phyloP scores from a whole-genome alignment of 352 stramenopile genomes.

The Thalassiosira livingstoniorum region DNA sequence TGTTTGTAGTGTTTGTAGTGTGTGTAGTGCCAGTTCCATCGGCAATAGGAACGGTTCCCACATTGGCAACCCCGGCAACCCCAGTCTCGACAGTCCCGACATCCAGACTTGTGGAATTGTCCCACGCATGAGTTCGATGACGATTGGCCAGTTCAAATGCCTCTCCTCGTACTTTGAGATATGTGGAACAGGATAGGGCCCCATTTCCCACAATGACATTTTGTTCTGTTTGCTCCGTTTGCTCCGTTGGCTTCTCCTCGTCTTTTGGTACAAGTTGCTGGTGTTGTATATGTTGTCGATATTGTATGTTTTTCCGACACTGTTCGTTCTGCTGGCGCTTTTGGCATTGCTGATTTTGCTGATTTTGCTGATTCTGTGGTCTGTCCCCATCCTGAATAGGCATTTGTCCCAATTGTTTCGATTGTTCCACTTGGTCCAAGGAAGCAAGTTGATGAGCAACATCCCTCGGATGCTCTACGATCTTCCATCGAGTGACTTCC shows the following conservation, averaged over 20 bases:
- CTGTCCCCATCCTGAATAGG: constrained; percentile 35
- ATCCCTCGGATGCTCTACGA: constrained; percentile 50
- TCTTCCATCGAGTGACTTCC: constrained; percentile 61
- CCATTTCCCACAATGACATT: constrained; percentile 35
- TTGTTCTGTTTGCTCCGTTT: constrained; percentile 18
- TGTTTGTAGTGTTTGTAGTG: constrained; percentile 33
- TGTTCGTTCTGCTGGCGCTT: background rate
- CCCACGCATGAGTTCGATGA: background rate
- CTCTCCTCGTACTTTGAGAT: constrained; percentile 61
- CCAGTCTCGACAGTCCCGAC: background rate
- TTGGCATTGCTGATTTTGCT: background rate
- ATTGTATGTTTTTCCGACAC: constrained; percentile 7
- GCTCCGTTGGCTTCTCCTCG: background rate
- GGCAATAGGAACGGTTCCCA: too few relatives aligned
- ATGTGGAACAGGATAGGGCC: constrained; percentile 67
- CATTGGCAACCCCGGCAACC: constrained; percentile 1
- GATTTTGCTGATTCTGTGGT: background rate
- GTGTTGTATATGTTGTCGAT: background rate
- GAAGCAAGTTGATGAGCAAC: constrained; percentile 33
- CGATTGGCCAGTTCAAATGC: constrained; percentile 41
- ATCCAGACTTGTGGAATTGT: background rate
- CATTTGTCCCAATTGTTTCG: constrained; percentile 11
- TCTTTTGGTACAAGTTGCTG: background rate
- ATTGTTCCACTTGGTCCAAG: too few relatives aligned
- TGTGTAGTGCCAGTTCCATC: too few relatives aligned